Base-by-base conservation (phyloP, 225 moss, liverwort and hornwort genomes). In the Bryoerythrophyllum caledonicum region DNA sequence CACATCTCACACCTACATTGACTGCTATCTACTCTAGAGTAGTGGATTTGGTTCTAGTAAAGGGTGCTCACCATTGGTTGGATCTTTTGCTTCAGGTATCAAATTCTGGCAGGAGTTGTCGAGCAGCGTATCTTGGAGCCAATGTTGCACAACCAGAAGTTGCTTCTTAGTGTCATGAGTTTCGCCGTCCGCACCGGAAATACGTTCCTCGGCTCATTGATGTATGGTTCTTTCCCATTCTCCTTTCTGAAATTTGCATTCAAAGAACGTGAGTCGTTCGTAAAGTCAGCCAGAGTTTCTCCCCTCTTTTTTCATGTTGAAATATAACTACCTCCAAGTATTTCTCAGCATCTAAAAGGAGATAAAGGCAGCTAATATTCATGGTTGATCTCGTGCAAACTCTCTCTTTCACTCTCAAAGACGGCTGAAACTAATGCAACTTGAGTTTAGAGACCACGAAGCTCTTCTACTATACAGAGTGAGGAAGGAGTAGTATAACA, bases 51-150 rank as follows among this genome's bases (percentile, higher is more conserved):
- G 14, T 69, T 43, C 15, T 26, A 68, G 28, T 20, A 28, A 17
- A 38, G 4, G 41, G 34, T 34, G 81, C 78, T 81, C 26, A 72
- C 59, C 3, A 52, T 19, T 7, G 37, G 60, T 63, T 77, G 78
- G 70, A 73, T 53, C 64, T 70, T 49, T 17, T 82, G 66, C 79
- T 82, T 70, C 87, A 95, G 97, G 82, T 99, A 99, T 71, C 97
- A 99, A 87, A 64, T 99, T 48, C 60, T 99, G 82, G 95, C 97
- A 26, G 97, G 97, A 65, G 95, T 99, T 28, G 65, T 99, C 44
- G 97, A 99, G 88, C 97, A 99, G 89, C 97, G 97, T 21, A 37
- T 99, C 37, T 67, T 99, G 93, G 97, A 99, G 82, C 97, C 97
- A 54, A 48, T 89, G 71, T 76, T 93, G 78, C 93, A 90, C 76